A percentile compares a stretch with the other conserved stretches of the same genome.
These are phyloP conservation scores for Fusarium oxysporum DNA, from an alignment of 2,329 filamentous ascomycete genomes.

Conservation along the genomic window DNA sequence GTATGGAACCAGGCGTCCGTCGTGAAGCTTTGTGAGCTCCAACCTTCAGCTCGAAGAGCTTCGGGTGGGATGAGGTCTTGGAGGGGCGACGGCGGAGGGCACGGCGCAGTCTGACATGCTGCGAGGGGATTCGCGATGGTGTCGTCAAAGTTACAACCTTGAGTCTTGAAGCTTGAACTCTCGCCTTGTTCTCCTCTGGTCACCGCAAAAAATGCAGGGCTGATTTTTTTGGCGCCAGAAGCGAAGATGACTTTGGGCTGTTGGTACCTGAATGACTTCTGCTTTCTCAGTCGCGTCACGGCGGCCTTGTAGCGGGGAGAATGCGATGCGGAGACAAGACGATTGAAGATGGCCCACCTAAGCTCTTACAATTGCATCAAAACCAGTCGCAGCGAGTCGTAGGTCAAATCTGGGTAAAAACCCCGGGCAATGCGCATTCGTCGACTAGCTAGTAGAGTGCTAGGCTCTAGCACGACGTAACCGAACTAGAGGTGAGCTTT, in stretches of 20 bases:
- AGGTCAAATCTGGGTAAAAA: not conserved
- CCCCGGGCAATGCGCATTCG: conserved; percentile 2
- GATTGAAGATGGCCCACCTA: conserved; percentile 8
- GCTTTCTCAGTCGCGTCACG: conserved; percentile 27
- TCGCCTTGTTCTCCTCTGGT: not conserved
- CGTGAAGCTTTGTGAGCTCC: conserved; percentile 18
- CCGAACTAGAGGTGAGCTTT: conserved; percentile 17
- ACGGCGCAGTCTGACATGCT: conserved; percentile 46
- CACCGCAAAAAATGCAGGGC: not conserved
- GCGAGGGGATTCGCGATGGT: conserved; percentile 29
- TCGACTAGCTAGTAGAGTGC: conserved; percentile 9
- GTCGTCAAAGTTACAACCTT: conserved; percentile 24
- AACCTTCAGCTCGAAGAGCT: conserved; percentile 34
- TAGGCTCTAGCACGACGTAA: conserved; percentile 19
- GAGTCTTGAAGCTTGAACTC: conserved; percentile 8
- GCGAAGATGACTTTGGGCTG: conserved; percentile 7
- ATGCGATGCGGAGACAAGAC: conserved; percentile 29
- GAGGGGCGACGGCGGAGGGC: conserved; percentile 33
- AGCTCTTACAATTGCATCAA: conserved; percentile 23
- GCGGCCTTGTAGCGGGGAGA: conserved; percentile 23
- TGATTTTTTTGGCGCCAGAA: not conserved
- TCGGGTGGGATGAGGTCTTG: conserved; percentile 31
- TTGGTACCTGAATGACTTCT: conserved; percentile 17
- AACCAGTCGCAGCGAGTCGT: conserved; percentile 2
- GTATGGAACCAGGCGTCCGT: not conserved